Base-by-base conservation (phyloP, 2,329 filamentous ascomycete genomes). In the Penicillium sp. region DNA sequence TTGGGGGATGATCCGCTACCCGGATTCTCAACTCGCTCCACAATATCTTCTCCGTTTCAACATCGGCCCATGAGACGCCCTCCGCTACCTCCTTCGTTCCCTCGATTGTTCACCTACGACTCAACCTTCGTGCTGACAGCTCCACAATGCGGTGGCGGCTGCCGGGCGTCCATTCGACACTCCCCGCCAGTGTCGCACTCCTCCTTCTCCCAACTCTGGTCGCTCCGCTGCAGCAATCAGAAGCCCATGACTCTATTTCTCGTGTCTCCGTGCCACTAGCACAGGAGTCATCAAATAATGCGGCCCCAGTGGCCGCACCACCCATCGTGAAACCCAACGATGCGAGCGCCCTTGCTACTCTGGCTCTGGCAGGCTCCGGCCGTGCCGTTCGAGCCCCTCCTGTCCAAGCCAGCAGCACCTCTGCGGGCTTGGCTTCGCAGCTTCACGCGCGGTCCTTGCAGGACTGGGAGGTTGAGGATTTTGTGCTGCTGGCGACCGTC, bases 391-490 rank as follows among this genome's bases (percentile, higher is more conserved):
- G 88, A 95, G 90, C 89, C 88, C 87, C 86, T 82, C 81, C 82
- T 82, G 82, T 82, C 78, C 81, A 82, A 74, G 75, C 77, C 69
- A 80, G 79, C 73, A 79, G 77, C 67, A 72, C 73, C 50, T 75
- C 78, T 69, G 77, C 78, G 69, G 83, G 82, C 64, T 77, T 86
- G 72, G 80, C 85, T 76, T 84, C 87, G 86, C 86, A 84, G 84
- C 85, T 87, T 69, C 78, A 79, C 85, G 91, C 89, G 90, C 90
- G 91, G 83, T 94, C 85, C 79, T 79, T 97, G 81, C 85, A 90
- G 81, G 91, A 96, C 76, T 97, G 91, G 91, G 88, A 96, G 86
- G 90, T 96, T 75, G 91, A 97, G 87, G 90, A 97, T 78, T 95
- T 96, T 81, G 87, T 97, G 76, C 88, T 98, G 78, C 79, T 98